Conservation (phyloP, 352 stramenopile genomes). For the Phytophthora ohioensis region DNA sequence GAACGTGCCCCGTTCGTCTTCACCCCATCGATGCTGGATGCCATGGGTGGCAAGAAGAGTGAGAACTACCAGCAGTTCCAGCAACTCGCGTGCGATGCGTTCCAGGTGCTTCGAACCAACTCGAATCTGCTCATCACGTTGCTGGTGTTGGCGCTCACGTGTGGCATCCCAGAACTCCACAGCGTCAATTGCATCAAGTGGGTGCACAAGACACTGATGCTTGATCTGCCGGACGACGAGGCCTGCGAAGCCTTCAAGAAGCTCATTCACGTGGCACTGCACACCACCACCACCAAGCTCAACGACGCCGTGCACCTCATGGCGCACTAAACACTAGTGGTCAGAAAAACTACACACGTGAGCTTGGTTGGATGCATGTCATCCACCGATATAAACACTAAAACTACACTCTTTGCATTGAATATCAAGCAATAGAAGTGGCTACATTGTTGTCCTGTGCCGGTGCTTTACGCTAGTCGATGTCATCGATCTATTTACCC, state of each 20-base stretch:
- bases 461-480: not conserved
- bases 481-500: constrained; percentile 5
- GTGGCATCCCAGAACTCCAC: constrained; percentile 83
- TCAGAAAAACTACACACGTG: not conserved
- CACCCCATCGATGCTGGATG: constrained; percentile 89
- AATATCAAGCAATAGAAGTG: not conserved
- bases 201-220: constrained; percentile 84
- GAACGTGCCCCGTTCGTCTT: constrained; percentile 94
- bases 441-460: too few relatives aligned
- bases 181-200: constrained; percentile 77
- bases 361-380: not conserved
- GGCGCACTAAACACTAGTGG: constrained; percentile 55
- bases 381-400: too few relatives aligned
- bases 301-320: constrained; percentile 90
- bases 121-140: constrained; percentile 88
- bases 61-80: constrained; percentile 83
- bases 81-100: constrained; percentile 68
- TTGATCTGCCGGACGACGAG: constrained; percentile 73
- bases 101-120: constrained; percentile 74
- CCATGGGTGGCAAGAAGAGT: constrained; percentile 84
- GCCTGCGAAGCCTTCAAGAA: constrained; percentile 72
- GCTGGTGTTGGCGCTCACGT: constrained; percentile 79
- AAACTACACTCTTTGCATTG: not conserved
- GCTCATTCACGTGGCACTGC: constrained; percentile 79
- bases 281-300: constrained; percentile 82